Percentiles rank a stretch among this genome's conserved stretches.
phyloP scores from a whole-genome alignment of 1,284 basidiomycete species.

The Anthracocystis setariae region DNA sequence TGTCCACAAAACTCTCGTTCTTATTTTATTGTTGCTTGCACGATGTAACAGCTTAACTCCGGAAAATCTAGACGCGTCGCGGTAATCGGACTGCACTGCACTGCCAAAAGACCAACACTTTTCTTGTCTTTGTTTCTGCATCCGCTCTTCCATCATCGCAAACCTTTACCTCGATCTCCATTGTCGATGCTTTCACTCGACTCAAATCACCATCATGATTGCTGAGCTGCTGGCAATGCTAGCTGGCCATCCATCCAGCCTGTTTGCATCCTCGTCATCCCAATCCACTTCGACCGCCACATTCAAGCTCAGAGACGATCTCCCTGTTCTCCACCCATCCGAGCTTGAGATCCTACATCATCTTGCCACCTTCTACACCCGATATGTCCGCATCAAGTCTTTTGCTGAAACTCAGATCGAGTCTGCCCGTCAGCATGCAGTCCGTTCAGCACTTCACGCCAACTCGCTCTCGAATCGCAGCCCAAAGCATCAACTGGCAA shows the following conservation, averaged over 20 bases:
- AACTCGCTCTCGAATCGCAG: slow-evolving; percentile 29
- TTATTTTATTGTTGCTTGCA: no score
- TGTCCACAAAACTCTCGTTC: no score
- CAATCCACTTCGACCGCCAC: slow-evolving; percentile 1
- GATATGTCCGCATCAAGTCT: slow-evolving; percentile 38
- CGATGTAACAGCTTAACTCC: slow-evolving; percentile 5
- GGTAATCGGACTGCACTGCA: slow-evolving; percentile 2
- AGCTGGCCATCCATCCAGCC: slow-evolving; percentile 48
- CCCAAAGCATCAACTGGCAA: slow-evolving; percentile 23
- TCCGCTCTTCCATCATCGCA: background rate
- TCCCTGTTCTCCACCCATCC: slow-evolving; percentile 40
- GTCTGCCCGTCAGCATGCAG: slow-evolving; percentile 28
- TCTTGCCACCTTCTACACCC: slow-evolving; percentile 39
- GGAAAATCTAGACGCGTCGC: slow-evolving; percentile 27
- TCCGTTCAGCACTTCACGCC: slow-evolving; percentile 41
- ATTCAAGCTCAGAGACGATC: slow-evolving; percentile 35
- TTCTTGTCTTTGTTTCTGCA: background rate
- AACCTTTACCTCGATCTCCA: background rate
- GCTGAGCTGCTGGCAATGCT: slow-evolving; percentile 50
- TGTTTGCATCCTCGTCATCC: slow-evolving; percentile 43
- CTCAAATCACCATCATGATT: slow-evolving; percentile 21
- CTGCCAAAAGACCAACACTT: slow-evolving; percentile 34
- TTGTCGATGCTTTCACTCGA: slow-evolving; percentile 2
- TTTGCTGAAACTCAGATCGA: slow-evolving; percentile 46
- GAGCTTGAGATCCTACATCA: slow-evolving; percentile 44